Conservation (phyloP, 148 eudicot species). For the Beta vulgaris region DNA sequence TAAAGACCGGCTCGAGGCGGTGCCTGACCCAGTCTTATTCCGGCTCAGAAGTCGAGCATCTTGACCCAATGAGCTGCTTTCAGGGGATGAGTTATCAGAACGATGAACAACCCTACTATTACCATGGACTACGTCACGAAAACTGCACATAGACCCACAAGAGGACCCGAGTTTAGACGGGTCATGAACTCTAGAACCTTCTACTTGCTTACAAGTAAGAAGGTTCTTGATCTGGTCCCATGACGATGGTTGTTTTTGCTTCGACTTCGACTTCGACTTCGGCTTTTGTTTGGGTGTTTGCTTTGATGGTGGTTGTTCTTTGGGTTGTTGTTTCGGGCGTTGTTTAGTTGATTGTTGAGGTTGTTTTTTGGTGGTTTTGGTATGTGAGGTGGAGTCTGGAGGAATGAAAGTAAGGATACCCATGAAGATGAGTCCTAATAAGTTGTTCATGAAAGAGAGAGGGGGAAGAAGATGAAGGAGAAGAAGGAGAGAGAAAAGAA, state of each 20-base stretch:
- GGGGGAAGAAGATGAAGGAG: not conserved
- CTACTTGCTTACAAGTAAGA: constrained; percentile 66
- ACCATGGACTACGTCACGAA: constrained; percentile 67
- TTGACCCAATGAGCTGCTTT: constrained; percentile 49
- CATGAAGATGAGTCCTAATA: constrained; percentile 33
- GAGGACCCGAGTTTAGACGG: constrained; percentile 43
- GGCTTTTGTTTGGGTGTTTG: not conserved
- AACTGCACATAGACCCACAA: constrained; percentile 71
- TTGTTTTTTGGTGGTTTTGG: too few relatives aligned
- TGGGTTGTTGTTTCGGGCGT: not conserved
- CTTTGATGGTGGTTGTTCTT: not conserved
- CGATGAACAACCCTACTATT: constrained; percentile 81
- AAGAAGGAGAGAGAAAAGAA: not conserved
- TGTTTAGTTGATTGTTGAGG: not conserved
- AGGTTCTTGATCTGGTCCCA: constrained; percentile 90
- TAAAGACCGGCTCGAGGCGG: constrained; percentile 33
- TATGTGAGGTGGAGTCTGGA: constrained; percentile 15
- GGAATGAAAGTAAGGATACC: constrained; percentile 39
- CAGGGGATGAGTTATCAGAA: constrained; percentile 79
- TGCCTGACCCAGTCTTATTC: constrained; percentile 27
- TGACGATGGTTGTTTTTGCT: constrained; percentile 35
- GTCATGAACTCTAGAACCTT: constrained; percentile 51
- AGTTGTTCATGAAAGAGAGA: not conserved
- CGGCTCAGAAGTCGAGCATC: constrained; percentile 46
- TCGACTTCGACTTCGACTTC: not conserved